These are phyloP conservation scores for Russula foetens DNA, from an alignment of 768 basidiomycete genomes.

Conservation along the genomic window DNA sequence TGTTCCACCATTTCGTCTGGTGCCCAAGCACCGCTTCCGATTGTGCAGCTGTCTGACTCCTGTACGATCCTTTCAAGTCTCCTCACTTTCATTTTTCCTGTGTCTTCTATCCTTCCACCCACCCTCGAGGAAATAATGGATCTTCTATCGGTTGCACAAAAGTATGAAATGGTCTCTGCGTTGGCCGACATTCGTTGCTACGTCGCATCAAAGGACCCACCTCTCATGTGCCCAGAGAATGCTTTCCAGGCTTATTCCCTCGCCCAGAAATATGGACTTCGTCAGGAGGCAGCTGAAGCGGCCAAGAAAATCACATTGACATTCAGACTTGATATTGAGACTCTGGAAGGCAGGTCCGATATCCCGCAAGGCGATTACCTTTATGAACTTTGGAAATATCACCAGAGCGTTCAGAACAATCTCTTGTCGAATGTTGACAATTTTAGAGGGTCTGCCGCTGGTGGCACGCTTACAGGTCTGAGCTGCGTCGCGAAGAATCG, in stretches of 20 bases:
- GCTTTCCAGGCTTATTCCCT: background rate
- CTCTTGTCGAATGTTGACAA: background rate
- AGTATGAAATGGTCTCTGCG: background rate
- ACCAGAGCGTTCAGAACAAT: slow-evolving; percentile 9
- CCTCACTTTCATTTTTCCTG: background rate
- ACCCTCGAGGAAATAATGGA: background rate
- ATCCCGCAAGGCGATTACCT: background rate
- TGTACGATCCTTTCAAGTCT: background rate
- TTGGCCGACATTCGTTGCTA: background rate
- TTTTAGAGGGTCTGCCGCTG: background rate
- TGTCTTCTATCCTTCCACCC: background rate
- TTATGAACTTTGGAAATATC: background rate
- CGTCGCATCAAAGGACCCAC: background rate
- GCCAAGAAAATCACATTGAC: background rate
- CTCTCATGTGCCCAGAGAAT: background rate
- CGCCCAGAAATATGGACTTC: background rate
- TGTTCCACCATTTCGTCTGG: no score
- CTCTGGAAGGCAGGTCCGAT: background rate
- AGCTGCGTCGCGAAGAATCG: background rate
- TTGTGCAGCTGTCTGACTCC: background rate
- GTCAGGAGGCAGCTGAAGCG: background rate
- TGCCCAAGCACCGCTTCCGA: background rate
- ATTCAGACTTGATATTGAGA: background rate
- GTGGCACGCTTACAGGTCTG: background rate
- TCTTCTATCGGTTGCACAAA: slow-evolving; percentile 5